A percentile compares a stretch with the other conserved stretches of the same genome.
Conservation (phyloP, 2,329 filamentous ascomycete species). For the Lachnum nothofagi region DNA sequence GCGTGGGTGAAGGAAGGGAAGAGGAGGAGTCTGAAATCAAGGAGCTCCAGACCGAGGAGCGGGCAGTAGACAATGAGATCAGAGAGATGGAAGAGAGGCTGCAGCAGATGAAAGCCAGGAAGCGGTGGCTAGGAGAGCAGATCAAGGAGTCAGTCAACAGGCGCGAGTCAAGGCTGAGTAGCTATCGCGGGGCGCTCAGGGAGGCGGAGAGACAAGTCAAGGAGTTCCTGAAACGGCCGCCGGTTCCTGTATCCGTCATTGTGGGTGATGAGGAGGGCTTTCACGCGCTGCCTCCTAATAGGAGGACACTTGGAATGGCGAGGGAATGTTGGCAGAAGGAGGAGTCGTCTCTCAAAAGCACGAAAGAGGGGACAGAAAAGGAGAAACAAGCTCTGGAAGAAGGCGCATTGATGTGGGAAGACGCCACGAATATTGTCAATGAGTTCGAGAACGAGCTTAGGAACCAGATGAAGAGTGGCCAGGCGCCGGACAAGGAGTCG, state of each 20-base stretch:
- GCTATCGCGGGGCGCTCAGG: constrained; percentile 62
- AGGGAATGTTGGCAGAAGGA: constrained; percentile 66
- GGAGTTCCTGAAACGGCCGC: constrained; percentile 54
- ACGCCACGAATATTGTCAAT: constrained; percentile 53
- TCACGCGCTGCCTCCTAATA: constrained; percentile 54
- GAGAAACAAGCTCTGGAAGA: constrained; percentile 63
- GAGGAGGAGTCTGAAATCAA: constrained; percentile 55
- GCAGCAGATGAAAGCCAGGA: constrained; percentile 53
- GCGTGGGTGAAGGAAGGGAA: constrained; percentile 51
- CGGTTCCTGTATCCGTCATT: constrained; percentile 29
- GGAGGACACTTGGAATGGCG: constrained; percentile 66
- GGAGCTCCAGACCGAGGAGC: constrained; percentile 52
- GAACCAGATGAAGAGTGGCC: constrained; percentile 45
- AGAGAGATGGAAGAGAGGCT: constrained; percentile 60
- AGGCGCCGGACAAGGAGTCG: constrained; percentile 38
- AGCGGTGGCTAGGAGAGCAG: constrained; percentile 53
- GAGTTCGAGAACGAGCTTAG: constrained; percentile 62
- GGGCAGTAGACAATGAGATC: constrained; percentile 57
- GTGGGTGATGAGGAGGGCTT: constrained; percentile 41
- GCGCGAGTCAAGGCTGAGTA: constrained; percentile 65
- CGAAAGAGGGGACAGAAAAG: constrained; percentile 51
- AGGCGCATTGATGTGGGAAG: constrained; percentile 62
- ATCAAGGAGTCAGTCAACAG: constrained; percentile 60
- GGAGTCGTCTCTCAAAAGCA: constrained; percentile 43
- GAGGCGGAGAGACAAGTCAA: constrained; percentile 61